phyloP scores from a whole-genome alignment of 169 alveolate genomes.

The Eimeria praecox region DNA sequence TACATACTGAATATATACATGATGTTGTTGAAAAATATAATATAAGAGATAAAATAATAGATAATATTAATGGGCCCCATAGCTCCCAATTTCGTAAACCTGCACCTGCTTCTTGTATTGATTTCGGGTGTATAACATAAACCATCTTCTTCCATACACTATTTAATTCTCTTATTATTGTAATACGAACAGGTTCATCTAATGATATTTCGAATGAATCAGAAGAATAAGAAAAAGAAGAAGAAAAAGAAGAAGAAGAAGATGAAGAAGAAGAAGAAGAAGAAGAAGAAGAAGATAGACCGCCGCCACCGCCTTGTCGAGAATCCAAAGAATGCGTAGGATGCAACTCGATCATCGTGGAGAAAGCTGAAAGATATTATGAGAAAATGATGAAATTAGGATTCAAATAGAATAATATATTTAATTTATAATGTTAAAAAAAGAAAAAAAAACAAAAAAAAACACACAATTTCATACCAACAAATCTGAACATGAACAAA shows the following conservation, averaged over 20 bases:
- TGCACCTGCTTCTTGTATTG: conserved; percentile 78
- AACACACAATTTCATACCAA: no score
- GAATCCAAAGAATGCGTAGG: not conserved
- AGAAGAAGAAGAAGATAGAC: no score
- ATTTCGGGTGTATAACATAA: conserved; percentile 91
- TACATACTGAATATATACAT: no score
- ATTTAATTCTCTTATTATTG: conserved; percentile 92
- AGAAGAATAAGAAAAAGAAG: conserved; percentile 1
- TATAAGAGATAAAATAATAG: conserved; percentile 87
- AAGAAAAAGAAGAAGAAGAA: no score
- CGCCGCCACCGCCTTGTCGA: no score
- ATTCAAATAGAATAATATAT: not conserved
- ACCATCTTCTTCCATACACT: conserved; percentile 90
- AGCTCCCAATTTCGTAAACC: conserved; percentile 93
- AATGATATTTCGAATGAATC: conserved; percentile 69
- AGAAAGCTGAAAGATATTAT: not conserved
- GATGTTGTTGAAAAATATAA: not conserved
- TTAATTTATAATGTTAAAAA: no score
- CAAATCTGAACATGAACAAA: no score
- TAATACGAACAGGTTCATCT: conserved; percentile 92
- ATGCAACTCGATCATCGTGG: not conserved
- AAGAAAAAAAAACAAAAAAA: no score
- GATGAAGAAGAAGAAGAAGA: no score
- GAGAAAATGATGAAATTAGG: not conserved
- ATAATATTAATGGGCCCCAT: conserved; percentile 95